phyloP scores from a whole-genome alignment of 202 grass and related monocot species.

The Dendrocalamus latiflorus region DNA sequence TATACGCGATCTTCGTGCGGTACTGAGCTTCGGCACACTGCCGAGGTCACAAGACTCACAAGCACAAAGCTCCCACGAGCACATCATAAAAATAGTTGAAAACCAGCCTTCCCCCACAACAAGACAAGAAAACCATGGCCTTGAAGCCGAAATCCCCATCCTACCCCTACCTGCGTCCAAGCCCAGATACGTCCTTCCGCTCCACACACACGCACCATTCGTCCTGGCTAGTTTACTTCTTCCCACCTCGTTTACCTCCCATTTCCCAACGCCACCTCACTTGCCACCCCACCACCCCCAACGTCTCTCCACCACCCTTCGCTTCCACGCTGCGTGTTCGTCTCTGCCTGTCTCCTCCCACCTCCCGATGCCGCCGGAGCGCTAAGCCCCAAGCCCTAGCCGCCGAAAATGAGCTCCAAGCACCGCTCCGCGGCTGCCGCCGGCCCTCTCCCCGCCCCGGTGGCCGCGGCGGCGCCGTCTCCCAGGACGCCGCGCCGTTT shows the following conservation, averaged over 20 bases:
- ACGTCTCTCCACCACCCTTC: conserved; percentile 33
- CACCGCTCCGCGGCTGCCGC: conserved; percentile 20
- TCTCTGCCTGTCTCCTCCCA: background rate
- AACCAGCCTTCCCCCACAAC: no score
- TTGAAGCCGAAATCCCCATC: background rate
- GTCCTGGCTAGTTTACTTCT: background rate
- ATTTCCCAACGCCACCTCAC: conserved; percentile 12
- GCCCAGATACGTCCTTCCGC: conserved; percentile 33
- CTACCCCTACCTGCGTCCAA: background rate
- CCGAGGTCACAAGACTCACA: no score
- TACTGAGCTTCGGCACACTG: no score
- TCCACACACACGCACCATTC: background rate
- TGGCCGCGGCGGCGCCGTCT: background rate
- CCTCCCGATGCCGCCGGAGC: conserved; percentile 23
- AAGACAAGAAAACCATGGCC: background rate
- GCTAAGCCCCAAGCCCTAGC: background rate
- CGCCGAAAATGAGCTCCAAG: conserved; percentile 30
- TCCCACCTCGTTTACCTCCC: conserved; percentile 8
- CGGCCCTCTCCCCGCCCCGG: background rate
- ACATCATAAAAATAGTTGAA: no score
- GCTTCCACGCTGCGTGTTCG: background rate
- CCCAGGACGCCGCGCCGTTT: conserved; percentile 33
- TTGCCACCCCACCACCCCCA: background rate
- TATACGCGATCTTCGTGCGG: no score
- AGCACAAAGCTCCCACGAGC: background rate